phyloP scores from a whole-genome alignment of 441 rosid species.

The Kokia cookei region DNA sequence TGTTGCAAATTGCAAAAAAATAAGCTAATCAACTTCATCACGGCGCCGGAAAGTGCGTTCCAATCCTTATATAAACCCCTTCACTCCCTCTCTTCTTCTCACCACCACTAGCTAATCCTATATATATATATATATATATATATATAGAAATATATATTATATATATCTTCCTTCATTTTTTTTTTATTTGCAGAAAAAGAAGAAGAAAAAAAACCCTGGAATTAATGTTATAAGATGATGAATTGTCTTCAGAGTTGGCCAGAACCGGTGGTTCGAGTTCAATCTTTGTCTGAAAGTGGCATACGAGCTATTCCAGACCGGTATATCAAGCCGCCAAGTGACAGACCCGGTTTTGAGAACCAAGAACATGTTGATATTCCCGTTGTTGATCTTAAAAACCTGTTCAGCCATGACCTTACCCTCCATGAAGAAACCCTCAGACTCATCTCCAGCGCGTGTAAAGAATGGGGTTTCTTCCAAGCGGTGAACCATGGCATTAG shows the following conservation, averaged over 20 bases:
- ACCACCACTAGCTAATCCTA: not conserved
- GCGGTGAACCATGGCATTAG: constrained; percentile 66
- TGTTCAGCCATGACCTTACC: constrained; percentile 5
- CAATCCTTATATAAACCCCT: constrained; percentile 4
- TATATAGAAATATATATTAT: too few species aligned
- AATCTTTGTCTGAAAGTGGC: constrained; percentile 52
- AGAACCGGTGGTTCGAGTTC: constrained; percentile 62
- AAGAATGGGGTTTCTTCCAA: constrained; percentile 72
- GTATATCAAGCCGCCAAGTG: constrained; percentile 39
- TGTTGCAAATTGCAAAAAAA: not conserved
- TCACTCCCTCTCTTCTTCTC: not conserved
- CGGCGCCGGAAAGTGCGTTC: not conserved
- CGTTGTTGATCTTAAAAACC: constrained; percentile 35
- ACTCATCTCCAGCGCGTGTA: constrained; percentile 36
- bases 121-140: not conserved
- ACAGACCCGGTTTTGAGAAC: constrained; percentile 15
- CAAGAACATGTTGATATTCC: constrained; percentile 35
- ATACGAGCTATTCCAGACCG: constrained; percentile 36
- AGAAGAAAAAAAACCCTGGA: not conserved
- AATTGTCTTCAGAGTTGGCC: constrained; percentile 43
- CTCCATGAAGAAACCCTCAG: constrained; percentile 21
- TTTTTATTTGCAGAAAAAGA: not conserved
- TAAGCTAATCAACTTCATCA: constrained; percentile 2
- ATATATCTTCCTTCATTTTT: not conserved
- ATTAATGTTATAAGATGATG: not conserved